These are phyloP conservation scores for Tylopilus orsonianus DNA, from an alignment of 1,284 basidiomycete genomes.

Conservation along the genomic window DNA sequence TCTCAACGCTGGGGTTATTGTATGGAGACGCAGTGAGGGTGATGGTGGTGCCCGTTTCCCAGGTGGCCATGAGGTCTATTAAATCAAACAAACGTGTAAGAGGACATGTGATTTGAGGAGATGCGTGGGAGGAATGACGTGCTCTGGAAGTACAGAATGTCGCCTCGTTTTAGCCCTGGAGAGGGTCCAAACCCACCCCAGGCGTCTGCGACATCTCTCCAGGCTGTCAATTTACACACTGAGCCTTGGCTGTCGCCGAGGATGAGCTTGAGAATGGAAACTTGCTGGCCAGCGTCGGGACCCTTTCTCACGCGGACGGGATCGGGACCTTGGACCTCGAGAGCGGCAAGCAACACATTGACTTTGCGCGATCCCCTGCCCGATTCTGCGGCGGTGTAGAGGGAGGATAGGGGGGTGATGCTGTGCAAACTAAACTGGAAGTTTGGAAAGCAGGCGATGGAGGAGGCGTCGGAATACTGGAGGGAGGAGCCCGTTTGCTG, in stretches of 20 bases:
- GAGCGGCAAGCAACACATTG: conserved; percentile 56
- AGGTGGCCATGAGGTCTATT: conserved; percentile 50
- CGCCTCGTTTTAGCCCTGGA: conserved; percentile 58
- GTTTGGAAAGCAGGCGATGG: conserved; percentile 62
- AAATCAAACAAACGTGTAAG: conserved; percentile 19
- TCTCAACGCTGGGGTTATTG: conserved; percentile 55
- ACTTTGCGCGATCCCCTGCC: conserved; percentile 43
- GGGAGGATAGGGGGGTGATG: conserved; percentile 47
- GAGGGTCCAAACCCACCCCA: conserved; percentile 56
- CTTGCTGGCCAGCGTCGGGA: conserved; percentile 61
- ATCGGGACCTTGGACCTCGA: conserved; percentile 76
- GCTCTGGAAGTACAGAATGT: conserved; percentile 68
- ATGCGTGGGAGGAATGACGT: conserved; percentile 29
- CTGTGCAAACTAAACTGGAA: conserved; percentile 66
- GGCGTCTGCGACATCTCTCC: conserved; percentile 68
- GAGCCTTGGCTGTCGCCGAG: conserved; percentile 65
- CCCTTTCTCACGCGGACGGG: conserved; percentile 64
- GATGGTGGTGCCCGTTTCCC: conserved; percentile 42
- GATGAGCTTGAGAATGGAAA: conserved; percentile 63
- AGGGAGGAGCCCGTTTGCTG: conserved; percentile 46
- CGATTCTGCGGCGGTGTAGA: conserved; percentile 27
- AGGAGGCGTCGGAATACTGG: conserved; percentile 58
- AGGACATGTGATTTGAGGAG: conserved; percentile 15
- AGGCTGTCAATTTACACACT: conserved; percentile 69
- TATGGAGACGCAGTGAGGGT: conserved; percentile 63